Evolutionary conservation across 345 rosid species (phyloP), one percentile per base, ranked within the genome.

Genomic region (Populus pruinosa): DNA sequence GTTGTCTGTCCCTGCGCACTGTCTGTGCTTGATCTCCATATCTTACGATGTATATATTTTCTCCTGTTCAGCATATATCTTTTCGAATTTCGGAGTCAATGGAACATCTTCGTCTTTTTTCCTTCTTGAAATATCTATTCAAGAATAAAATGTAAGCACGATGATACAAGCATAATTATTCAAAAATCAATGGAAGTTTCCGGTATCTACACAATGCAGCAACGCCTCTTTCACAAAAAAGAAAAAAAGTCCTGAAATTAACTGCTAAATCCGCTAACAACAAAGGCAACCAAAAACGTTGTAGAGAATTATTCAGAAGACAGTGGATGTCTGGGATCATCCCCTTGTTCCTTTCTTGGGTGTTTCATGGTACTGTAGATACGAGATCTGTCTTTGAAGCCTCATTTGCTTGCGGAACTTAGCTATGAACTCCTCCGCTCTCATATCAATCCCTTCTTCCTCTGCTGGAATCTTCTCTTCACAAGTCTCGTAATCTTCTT

Each of bases 371-470:
- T 89, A 85, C 80, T 87, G 84, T 31, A 85, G 61, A 81, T 84
- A 87, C 5, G 97, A 96, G 73, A 90, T 76, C 86, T 93, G 94
- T 69, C 97, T 87, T 79, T 93, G 98, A 77, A 93, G 85, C 88
- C 86, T 96, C 77, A 96, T 88, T 78, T 92, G 93, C 78, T 85
- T 77, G 65, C 89, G 86, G 84, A 96, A 93, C 56, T 87, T 83
- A 27, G 92, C 91, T 69, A 93, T 96, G 77, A 96, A 96, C 91
- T 88, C 86, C 82, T 91, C 99, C 1, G 99, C 99, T 82, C 88
- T 89, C 71, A 77, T 74, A 78, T 96, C 98, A 71, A 96, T 90
- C 70, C 86, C 98, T 78, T 86, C 86, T 67, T 89, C 97, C 75
- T 89, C 90, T 2, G 17, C 75, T 0, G 63, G 74, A 12, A 49